Evolutionary conservation across 495 filamentous ascomycete species (phyloP).

Genomic region (Rostrohypoxylon terebratum): DNA sequence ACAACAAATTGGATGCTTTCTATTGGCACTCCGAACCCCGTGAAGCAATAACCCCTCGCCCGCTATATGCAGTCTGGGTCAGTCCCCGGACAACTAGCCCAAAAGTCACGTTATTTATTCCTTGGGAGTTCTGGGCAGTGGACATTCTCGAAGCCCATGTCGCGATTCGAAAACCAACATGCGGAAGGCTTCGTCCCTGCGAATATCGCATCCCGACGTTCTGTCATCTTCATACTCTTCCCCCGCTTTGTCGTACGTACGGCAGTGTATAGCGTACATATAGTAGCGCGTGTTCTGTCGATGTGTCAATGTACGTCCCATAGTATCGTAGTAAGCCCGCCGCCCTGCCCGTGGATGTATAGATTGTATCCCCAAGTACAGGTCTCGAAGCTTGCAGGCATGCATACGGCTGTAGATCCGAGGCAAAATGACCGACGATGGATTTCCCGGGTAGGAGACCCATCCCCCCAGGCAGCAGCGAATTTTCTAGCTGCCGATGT

Average conservation of each 20-base stretch:
- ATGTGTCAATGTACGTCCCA: background rate
- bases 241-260: constrained; percentile 17
- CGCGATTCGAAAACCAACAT: background rate
- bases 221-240: background rate
- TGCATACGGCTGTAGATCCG: constrained; percentile 36
- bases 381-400: no score
- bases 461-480: constrained; percentile 30
- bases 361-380: constrained; percentile 1
- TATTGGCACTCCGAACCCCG: constrained; percentile 6
- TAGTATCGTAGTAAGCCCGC: constrained; percentile 26
- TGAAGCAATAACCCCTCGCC: background rate
- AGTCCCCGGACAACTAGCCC: background rate
- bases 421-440: constrained; percentile 31
- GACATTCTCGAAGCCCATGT: constrained; percentile 4
- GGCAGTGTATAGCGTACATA: background rate
- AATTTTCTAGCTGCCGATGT: constrained; percentile 7
- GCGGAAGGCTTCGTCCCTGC: constrained; percentile 19
- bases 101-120: constrained; percentile 9
- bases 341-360: background rate
- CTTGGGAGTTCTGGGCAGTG: background rate
- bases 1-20: background rate
- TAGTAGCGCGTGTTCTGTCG: background rate
- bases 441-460: background rate
- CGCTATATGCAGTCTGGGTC: background rate
- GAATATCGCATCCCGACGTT: constrained; percentile 21